phyloP scores from a whole-genome alignment of 805 yeast genomes.

The Kuraishia cidri region DNA sequence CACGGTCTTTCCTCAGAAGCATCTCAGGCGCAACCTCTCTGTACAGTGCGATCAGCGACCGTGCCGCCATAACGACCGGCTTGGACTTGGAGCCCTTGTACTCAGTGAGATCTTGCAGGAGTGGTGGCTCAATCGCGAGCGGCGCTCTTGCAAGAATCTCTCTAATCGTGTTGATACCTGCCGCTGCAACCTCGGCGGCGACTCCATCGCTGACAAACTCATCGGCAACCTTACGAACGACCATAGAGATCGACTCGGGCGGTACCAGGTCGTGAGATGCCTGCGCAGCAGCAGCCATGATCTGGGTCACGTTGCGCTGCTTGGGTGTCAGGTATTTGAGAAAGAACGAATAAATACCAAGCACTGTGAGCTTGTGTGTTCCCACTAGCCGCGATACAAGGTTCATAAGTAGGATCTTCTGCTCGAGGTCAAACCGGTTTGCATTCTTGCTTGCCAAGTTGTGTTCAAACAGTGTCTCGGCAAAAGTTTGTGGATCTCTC shows the following conservation, averaged over 20 bases:
- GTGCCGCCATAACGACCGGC: constrained; percentile 91
- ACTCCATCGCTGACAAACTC: constrained; percentile 99
- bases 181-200: constrained; percentile 95
- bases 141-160: constrained; percentile 94
- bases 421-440: constrained; percentile 74
- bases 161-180: constrained; percentile 92
- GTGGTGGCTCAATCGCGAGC: constrained; percentile 79
- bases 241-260: constrained; percentile 76
- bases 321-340: constrained; percentile 89
- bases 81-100: constrained; percentile 92
- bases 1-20: constrained; percentile 86
- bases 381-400: constrained; percentile 85
- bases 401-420: constrained; percentile 82
- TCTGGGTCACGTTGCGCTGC: constrained; percentile 88
- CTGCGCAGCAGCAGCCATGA: constrained; percentile 96
- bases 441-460: constrained; percentile 66
- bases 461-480: constrained; percentile 68
- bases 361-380: constrained; percentile 83
- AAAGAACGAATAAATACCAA: constrained; percentile 85
- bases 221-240: constrained; percentile 89
- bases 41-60: constrained; percentile 75
- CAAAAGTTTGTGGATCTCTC: constrained; percentile 97
- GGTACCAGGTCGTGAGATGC: constrained; percentile 96
- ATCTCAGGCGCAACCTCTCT: constrained; percentile 96
- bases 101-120: constrained; percentile 82